Conservation (phyloP, 1,284 basidiomycete species). For the Ceratobasidium sp. region DNA sequence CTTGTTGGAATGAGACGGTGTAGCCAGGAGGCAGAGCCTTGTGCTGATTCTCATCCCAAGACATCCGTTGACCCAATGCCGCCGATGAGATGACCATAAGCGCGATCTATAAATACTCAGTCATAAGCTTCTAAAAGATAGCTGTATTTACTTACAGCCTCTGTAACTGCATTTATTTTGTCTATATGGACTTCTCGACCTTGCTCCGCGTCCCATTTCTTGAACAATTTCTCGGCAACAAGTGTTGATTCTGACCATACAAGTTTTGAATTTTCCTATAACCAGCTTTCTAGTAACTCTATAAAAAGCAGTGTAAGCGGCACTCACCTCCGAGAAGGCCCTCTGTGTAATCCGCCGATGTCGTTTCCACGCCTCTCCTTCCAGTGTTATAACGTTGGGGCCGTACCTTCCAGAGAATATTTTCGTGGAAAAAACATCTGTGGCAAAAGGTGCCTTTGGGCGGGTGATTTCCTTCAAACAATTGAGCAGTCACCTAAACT, state of each 20-base stretch:
- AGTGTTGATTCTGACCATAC: neutral
- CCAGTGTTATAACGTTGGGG: conserved; percentile 25
- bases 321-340: conserved; percentile 40
- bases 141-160: neutral
- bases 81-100: conserved; percentile 31
- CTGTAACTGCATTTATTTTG: neutral
- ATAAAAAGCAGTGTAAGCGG: neutral
- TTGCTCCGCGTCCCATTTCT: conserved; percentile 5
- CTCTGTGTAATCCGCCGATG: conserved; percentile 40
- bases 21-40: neutral
- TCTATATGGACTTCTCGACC: neutral
- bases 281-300: neutral
- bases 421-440: neutral
- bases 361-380: conserved; percentile 40
- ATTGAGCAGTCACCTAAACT: neutral
- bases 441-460: neutral
- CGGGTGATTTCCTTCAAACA: neutral
- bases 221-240: neutral
- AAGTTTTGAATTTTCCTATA: neutral
- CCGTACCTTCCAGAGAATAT: conserved; percentile 23
- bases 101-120: neutral
- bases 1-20: conserved; percentile 8
- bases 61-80: conserved; percentile 14
- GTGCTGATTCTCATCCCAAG: neutral
- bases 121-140: neutral